A percentile compares a stretch with the other conserved stretches of the same genome.
Conservation (phyloP, 306 rosid genomes). For the Hippophae gyantsensis region DNA sequence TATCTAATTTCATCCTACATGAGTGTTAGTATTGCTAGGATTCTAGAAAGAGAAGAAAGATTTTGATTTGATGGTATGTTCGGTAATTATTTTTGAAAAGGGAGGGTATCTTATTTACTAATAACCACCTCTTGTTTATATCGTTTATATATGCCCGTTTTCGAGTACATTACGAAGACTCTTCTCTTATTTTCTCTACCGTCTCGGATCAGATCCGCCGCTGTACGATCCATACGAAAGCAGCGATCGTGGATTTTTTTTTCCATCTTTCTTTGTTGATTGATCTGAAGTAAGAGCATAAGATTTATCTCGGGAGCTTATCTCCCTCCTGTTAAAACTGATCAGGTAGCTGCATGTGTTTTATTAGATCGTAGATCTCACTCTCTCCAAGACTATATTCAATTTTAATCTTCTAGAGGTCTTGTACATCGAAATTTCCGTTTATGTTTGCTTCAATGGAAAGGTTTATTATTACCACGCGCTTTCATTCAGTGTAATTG, state of each 20-base stretch:
- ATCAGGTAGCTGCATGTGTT: too few relatives aligned
- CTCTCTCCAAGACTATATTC: too few relatives aligned
- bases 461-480: too few relatives aligned
- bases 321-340: too few relatives aligned
- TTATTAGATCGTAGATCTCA: too few relatives aligned
- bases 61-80: conserved; percentile 16
- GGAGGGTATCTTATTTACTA: conserved; percentile 8
- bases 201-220: conserved; percentile 31
- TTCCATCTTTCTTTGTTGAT: background rate
- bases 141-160: conserved; percentile 2
- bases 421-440: too few relatives aligned
- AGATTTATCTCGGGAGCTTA: background rate
- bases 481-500: too few relatives aligned
- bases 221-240: background rate
- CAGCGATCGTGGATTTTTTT: background rate
- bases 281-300: background rate
- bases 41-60: too few relatives aligned
- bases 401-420: too few relatives aligned
- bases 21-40: too few relatives aligned
- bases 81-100: conserved; percentile 25
- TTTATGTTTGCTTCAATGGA: too few relatives aligned
- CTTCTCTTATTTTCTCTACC: background rate
- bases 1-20: too few relatives aligned
- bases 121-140: background rate
- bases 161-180: background rate